A percentile compares a stretch with the other conserved stretches of the same genome.
Conservation (phyloP, 176 grass and related monocot species). For the Hordeum marinum region DNA sequence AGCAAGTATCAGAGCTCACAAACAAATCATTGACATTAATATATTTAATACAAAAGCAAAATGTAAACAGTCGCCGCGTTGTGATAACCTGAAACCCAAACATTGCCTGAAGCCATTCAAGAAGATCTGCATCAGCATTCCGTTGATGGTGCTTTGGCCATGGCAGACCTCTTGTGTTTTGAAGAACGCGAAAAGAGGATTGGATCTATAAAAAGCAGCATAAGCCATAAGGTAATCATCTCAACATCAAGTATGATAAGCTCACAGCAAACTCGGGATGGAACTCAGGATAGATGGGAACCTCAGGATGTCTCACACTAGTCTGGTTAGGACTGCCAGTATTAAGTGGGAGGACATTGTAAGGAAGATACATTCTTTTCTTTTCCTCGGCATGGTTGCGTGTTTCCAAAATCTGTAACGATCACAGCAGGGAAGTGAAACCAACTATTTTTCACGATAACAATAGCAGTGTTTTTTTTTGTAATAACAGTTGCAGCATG, state of each 20-base stretch:
- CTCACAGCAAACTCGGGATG: neutral
- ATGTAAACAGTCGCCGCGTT: neutral
- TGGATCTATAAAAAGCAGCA: constrained; percentile 38
- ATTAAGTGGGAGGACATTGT: neutral
- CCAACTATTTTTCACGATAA: neutral
- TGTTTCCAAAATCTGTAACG: constrained; percentile 64
- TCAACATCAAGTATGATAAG: neutral
- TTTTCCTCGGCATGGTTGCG: constrained; percentile 82
- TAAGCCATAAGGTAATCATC: neutral
- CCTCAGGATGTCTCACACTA: neutral
- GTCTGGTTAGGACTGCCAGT: too few relatives aligned
- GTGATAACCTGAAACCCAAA: constrained; percentile 90
- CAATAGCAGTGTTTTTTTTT: neutral
- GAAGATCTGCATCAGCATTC: constrained; percentile 67
- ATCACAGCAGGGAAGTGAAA: neutral
- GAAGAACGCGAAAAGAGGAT: constrained; percentile 67
- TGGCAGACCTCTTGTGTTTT: constrained; percentile 78
- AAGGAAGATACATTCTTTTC: constrained; percentile 77
- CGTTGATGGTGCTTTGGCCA: constrained; percentile 74
- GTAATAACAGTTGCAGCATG: neutral
- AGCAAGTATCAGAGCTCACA: neutral
- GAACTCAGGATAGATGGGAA: constrained; percentile 10
- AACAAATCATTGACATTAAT: neutral
- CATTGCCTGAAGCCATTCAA: constrained; percentile 94
- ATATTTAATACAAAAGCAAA: neutral